Evolutionary conservation across 2,329 filamentous ascomycete genomes (phyloP).

Genomic region (Biscogniauxia sp.): DNA sequence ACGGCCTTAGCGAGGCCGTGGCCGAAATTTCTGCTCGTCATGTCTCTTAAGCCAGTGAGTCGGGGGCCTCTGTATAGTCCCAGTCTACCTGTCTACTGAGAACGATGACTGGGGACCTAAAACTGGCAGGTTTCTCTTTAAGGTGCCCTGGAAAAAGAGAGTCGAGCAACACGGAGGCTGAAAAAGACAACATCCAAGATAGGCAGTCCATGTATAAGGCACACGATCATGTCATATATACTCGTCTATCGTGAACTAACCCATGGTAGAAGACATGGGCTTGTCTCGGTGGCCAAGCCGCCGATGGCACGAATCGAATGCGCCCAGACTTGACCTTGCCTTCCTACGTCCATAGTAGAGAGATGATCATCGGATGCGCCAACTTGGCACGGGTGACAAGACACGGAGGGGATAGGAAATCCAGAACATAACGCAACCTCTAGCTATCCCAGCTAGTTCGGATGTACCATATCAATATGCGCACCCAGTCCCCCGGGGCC

Average conservation of each 20-base stretch:
- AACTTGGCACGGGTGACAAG: background rate
- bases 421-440: background rate
- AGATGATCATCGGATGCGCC: background rate
- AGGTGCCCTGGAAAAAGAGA: background rate
- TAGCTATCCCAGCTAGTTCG: background rate
- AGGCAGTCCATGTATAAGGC: background rate
- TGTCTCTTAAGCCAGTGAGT: slow-evolving; percentile 1
- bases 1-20: slow-evolving; percentile 28
- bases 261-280: background rate
- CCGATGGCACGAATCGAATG: background rate
- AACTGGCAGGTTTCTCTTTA: background rate
- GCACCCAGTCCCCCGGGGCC: background rate
- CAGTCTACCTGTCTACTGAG: background rate
- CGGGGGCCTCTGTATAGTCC: background rate
- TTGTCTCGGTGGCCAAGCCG: background rate
- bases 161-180: background rate
- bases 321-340: background rate
- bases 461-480: background rate
- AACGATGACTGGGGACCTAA: background rate
- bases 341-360: background rate
- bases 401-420: background rate
- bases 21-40: slow-evolving; percentile 21
- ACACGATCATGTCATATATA: background rate
- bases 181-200: background rate
- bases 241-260: background rate